Evolutionary conservation across 441 rosid genomes (phyloP).

Genomic region (Corymbia citriodora): DNA sequence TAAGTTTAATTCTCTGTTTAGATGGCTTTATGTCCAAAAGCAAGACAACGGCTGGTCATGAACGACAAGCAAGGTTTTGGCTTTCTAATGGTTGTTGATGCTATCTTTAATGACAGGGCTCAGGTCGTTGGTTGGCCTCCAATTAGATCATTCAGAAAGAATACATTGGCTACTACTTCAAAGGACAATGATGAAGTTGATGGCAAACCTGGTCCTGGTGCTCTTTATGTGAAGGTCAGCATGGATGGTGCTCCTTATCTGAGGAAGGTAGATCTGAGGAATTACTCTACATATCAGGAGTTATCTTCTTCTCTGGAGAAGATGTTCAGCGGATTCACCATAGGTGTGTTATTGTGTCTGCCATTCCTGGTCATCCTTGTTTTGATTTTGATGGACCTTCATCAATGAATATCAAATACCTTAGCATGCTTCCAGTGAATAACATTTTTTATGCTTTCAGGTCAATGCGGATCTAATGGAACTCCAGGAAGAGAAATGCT

Average conservation of each 20-base stretch:
- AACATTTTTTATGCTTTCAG: constrained; percentile 24
- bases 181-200: constrained; percentile 62
- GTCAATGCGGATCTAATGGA: constrained; percentile 50
- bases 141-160: constrained; percentile 54
- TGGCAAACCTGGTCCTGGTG: constrained; percentile 51
- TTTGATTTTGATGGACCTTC: neutral
- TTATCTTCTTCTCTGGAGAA: constrained; percentile 64
- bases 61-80: neutral
- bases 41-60: neutral
- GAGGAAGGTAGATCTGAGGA: constrained; percentile 67
- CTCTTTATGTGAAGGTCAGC: constrained; percentile 65
- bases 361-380: neutral
- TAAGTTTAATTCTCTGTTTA: constrained; percentile 18
- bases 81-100: neutral
- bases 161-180: constrained; percentile 42
- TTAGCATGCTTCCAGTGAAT: constrained; percentile 7
- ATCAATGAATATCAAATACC: neutral
- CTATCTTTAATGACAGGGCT: constrained; percentile 34
- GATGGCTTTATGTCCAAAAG: neutral
- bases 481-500: constrained; percentile 38
- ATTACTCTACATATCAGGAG: constrained; percentile 40
- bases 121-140: constrained; percentile 83
- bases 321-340: constrained; percentile 67
- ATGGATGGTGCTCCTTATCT: constrained; percentile 76
- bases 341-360: constrained; percentile 28